Evolutionary conservation across 371 early-diverging fungal species (phyloP), one percentile per base, ranked within the genome.

Genomic region (Mortierella sp.): DNA sequence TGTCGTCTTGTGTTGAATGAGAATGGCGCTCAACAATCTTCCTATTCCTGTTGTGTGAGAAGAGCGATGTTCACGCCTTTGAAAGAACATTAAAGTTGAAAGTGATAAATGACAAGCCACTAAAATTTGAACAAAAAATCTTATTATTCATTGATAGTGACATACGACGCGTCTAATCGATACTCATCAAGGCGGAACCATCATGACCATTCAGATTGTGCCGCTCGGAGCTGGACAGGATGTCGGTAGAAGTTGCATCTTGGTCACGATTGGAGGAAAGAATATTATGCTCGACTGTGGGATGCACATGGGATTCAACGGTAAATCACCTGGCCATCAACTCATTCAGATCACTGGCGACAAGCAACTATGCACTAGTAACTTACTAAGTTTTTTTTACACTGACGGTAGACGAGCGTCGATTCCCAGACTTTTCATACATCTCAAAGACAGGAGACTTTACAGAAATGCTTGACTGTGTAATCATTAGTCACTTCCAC

Each of bases 271-370:
- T 37, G 93, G 95, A 53, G 93, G 92, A 40, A 94, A 93, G 81
- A 97, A 93, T 60, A 94, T 98, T 34, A 97, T 99, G 97, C 93
- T 99, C 79, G 99, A 99, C 86, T 99, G 99, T 83, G 99, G 99
- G 15, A 94, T 96, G 93, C 99, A 99, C 86, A 98, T 99, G 97
- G 99, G 99, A 5, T 99, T 96, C 86, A 92, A 91, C 61, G 99
- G 81, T 81, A 72, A 19, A 23, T 53, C 26, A 31, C 31, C 23
- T n/a, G 7, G 22, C 35, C 49, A 43, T 19, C 22, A 49, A 49
- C n/a, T 22, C 19, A 61, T 58, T 31, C 34, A 12, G 37, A 8
- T 22, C 22, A n/a, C 19, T 53, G 28, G 29, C 3, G 13, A 40
- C 23, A 28, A 40, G 53, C 13, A n/a, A 54, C 2, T 19, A 10